Evolutionary conservation across 495 filamentous ascomycete genomes (phyloP), one percentile per base, ranked within the genome.

Genomic region (Neurospora discreta): DNA sequence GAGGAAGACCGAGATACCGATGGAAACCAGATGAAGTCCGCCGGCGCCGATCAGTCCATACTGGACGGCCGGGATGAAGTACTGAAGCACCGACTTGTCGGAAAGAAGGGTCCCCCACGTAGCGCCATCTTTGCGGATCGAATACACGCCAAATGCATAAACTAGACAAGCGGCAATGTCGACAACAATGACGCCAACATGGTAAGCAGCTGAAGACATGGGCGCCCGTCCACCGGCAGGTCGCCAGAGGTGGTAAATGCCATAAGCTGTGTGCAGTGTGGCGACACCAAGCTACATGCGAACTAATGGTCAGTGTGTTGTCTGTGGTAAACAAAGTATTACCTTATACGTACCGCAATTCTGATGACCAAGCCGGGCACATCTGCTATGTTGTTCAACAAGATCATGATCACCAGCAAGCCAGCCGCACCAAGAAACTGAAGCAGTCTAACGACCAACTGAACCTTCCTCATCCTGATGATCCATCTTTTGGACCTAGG

Each of bases 151-250:
- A 76, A 92, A 95, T 26, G 89, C 86, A 72, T 93, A 93, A 76
- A 95, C 91, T 4, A 93, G 91, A 39, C 95, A 81, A 36, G 94
- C 81, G 13, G 87, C 87, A 13, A 88, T 80, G 77, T 98, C 94
- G 13, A 91, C 86, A 26, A 91, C 80, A 8, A 88, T 82, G 16
- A 93, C 89, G 75, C 96, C 97, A 46, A 95, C 76, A 78, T 93
- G 92, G 78, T 97, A 97, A 71, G 91, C 93, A 10, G 92, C 90
- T 7, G 93, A 91, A 58, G 92, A 94, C 8, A 83, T 90, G 1
- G 94, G 87, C 3, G 93, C 89, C 26, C 93, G 87, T 23, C 81
- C 84, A 70, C 89, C 87, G 0, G 91, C 85, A 36, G 90, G 87
- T 23, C 90, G 86, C 36, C 84, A 82, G 36, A 95, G 87, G 78